Conservation (phyloP, 371 early-diverging fungal species). For the Gilbertella persicaria region DNA sequence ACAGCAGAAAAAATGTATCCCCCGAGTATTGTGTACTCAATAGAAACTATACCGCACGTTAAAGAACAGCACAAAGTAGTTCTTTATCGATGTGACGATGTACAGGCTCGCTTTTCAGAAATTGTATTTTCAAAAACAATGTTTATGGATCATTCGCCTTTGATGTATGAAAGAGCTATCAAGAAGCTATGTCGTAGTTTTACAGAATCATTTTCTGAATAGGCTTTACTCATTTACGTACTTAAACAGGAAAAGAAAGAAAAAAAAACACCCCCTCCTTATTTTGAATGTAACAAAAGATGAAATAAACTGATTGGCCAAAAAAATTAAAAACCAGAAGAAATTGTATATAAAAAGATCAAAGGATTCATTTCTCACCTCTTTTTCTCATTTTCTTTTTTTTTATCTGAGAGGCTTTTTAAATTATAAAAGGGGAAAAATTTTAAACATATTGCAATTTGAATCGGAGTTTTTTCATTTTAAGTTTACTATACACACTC, state of each 20-base stretch:
- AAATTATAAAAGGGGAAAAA: background rate
- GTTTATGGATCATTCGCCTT: constrained; percentile 74
- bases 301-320: background rate
- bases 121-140: constrained; percentile 68
- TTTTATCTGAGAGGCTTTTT: background rate
- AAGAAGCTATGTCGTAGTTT: constrained; percentile 16
- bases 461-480: background rate
- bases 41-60: constrained; percentile 55
- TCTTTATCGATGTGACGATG: constrained; percentile 65
- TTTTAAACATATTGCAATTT: background rate
- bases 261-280: background rate
- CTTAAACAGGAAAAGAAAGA: background rate
- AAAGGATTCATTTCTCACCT: constrained; percentile 2
- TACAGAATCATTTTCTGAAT: background rate
- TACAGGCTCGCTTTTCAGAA: constrained; percentile 65
- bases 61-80: constrained; percentile 15
- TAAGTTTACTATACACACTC: background rate
- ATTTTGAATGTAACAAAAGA: background rate
- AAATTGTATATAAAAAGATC: background rate
- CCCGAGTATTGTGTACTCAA: constrained; percentile 66
- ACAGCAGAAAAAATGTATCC: constrained; percentile 75
- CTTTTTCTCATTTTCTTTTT: constrained; percentile 2
- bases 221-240: no score
- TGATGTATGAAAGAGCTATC: constrained; percentile 59
- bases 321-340: background rate